These are phyloP conservation scores for Nepenthes gracilis DNA, from an alignment of 148 eudicot genomes.

Conservation along the genomic window DNA sequence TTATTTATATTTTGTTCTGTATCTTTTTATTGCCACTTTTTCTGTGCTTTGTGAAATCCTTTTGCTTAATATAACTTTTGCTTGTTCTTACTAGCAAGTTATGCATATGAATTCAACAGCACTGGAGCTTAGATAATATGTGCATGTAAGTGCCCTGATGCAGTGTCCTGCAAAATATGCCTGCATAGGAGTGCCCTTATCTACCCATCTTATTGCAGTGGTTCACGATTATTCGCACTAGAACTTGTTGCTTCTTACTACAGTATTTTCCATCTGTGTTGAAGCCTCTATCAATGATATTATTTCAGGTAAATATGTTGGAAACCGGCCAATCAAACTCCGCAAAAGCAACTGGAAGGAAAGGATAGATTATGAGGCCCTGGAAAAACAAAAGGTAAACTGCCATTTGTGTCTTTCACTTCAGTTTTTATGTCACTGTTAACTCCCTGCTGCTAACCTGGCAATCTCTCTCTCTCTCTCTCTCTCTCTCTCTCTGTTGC, in stretches of 20 bases:
- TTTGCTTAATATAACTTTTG: no score
- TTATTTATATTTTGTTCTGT: no score
- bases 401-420: background rate
- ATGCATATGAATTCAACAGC: no score
- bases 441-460: background rate
- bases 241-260: background rate
- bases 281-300: background rate
- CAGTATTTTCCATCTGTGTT: background rate
- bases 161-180: no score
- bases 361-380: constrained; percentile 74
- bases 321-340: constrained; percentile 89
- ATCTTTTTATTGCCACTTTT: no score
- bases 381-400: constrained; percentile 72
- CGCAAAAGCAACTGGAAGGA: constrained; percentile 96
- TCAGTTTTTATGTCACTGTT: background rate
- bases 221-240: background rate
- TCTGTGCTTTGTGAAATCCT: no score
- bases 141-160: no score
- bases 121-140: no score
- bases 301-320: constrained; percentile 80
- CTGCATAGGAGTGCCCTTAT: no score
- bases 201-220: no score
- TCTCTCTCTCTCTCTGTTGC: constrained; percentile 11
- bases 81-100: no score
- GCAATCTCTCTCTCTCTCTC: constrained; percentile 1